Base-by-base conservation (phyloP, 768 basidiomycete genomes). In the Jaapia argillacea region DNA sequence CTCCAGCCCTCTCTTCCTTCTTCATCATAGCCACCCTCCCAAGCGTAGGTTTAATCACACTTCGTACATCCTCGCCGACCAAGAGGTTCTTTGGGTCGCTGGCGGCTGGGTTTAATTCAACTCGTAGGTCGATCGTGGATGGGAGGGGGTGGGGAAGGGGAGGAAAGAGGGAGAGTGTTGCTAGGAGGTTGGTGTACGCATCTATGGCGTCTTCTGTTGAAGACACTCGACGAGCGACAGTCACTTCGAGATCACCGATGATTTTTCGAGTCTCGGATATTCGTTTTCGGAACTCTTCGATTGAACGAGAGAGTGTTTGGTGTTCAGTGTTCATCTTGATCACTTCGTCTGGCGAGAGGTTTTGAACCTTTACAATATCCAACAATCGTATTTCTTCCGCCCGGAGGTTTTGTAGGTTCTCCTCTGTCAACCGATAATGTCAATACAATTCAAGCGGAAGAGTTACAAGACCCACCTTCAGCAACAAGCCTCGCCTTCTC, bases 341-440 rank as follows among this genome's bases (percentile, higher is more conserved):
- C 33, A 96, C 90, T 61, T 99, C 93, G 59, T 93, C 89, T 0
- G 86, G 85, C 1, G 86, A 77, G 36, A 99, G 72, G 55, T 96
- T 93, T 60, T 99, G 96, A 24, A 68, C 76, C 54, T 81, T 81
- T 23, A 98, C 87, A 2, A 81, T 72, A 1, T 72, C 69, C 6
- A 67, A 63, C 21, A 92, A 68, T 43, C 70, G 73, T 21, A 68
- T 68, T 49, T 84, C 75, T 52, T 92, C 86, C 22, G 61, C 58
- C 48, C 74, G 75, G 25, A 87, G 69, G 37, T 74, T 69, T 33
- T 80, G 76, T 27, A 90, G 65, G 43, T 79, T 73, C 31, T 45
- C 43, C 14, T 36, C 46, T 51, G 24, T 23, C 14, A 24, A 33
- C 25, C 6, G 10, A 26, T 36, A 38, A 14, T 18, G 31, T 38